Evolutionary conservation across 2,329 filamentous ascomycete species (phyloP).

Genomic region (Aspergillus arachidicola): DNA sequence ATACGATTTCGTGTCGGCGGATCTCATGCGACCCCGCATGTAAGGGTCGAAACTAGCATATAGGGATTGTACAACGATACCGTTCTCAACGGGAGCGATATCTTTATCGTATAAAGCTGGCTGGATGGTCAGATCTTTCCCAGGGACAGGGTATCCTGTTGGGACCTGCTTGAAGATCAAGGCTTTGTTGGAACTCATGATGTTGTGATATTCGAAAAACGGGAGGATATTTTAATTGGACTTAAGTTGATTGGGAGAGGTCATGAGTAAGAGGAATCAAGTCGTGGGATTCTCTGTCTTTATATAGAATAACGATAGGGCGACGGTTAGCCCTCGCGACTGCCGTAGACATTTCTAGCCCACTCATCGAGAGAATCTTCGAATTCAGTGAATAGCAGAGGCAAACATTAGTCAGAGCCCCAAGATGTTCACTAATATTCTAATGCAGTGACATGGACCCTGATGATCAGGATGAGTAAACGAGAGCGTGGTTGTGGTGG

Average conservation of each 20-base stretch:
- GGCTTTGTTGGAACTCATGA: conserved; percentile 62
- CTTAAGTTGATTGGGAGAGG: not conserved
- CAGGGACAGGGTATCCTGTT: conserved; percentile 65
- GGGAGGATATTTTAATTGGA: not conserved
- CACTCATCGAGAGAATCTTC: not conserved
- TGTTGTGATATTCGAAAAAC: not conserved
- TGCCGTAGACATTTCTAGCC: not conserved
- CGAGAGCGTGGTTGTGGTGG: not conserved
- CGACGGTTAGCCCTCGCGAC: not conserved
- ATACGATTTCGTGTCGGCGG: conserved; percentile 67
- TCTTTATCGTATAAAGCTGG: conserved; percentile 65
- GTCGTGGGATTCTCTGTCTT: not conserved
- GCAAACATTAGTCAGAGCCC: not conserved
- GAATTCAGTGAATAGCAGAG: not conserved
- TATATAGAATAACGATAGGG: not conserved
- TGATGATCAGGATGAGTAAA: not conserved
- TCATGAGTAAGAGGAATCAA: not conserved
- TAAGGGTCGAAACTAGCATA: conserved; percentile 84
- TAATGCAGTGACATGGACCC: not conserved
- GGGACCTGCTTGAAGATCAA: conserved; percentile 74
- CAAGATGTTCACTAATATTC: not conserved
- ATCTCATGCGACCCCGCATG: conserved; percentile 77
- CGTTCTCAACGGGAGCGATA: conserved; percentile 60
- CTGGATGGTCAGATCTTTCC: conserved; percentile 71
- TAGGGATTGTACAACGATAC: conserved; percentile 69